These are phyloP conservation scores for Sclerotinia glacialis DNA, from an alignment of 2,329 filamentous ascomycete genomes.

Conservation along the genomic window DNA sequence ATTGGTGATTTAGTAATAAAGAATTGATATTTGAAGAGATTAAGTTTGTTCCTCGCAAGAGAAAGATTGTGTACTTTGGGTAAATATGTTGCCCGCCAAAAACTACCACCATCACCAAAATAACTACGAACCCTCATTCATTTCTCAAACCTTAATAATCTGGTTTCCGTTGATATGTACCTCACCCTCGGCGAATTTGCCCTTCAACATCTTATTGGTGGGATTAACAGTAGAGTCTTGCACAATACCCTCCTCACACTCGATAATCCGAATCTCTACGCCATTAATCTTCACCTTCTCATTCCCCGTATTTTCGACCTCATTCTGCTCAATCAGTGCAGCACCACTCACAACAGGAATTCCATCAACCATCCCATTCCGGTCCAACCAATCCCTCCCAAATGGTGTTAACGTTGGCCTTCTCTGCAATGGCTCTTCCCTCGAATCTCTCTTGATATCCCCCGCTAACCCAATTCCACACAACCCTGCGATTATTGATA, in stretches of 20 bases:
- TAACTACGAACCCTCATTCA: not conserved
- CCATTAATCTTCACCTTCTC: not conserved
- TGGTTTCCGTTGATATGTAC: not conserved
- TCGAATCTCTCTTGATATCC: slow-evolving; percentile 25
- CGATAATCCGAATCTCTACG: not conserved
- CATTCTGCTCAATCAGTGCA: no score
- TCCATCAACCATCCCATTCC: slow-evolving; percentile 8
- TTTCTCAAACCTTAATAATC: slow-evolving; percentile 1
- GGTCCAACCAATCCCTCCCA: slow-evolving; percentile 22
- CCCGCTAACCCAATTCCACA: slow-evolving; percentile 27
- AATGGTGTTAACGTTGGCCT: slow-evolving; percentile 26
- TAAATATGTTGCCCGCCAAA: not conserved
- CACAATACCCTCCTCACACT: not conserved
- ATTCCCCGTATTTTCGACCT: not conserved
- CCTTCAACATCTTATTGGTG: not conserved
- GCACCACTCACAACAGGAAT: not conserved
- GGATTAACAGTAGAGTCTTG: not conserved
- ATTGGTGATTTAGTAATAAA: not conserved
- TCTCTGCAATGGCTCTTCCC: slow-evolving; percentile 22
- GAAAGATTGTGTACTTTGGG: not conserved
- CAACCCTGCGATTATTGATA: slow-evolving; percentile 33
- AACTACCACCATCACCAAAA: not conserved
- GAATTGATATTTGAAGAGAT: not conserved
- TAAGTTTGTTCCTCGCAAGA: not conserved
- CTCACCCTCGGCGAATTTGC: not conserved